Percentiles rank a stretch among this genome's conserved stretches.
These are phyloP conservation scores for Neurospora sublineolata DNA, from an alignment of 495 filamentous ascomycete species.

Conservation along the genomic window DNA sequence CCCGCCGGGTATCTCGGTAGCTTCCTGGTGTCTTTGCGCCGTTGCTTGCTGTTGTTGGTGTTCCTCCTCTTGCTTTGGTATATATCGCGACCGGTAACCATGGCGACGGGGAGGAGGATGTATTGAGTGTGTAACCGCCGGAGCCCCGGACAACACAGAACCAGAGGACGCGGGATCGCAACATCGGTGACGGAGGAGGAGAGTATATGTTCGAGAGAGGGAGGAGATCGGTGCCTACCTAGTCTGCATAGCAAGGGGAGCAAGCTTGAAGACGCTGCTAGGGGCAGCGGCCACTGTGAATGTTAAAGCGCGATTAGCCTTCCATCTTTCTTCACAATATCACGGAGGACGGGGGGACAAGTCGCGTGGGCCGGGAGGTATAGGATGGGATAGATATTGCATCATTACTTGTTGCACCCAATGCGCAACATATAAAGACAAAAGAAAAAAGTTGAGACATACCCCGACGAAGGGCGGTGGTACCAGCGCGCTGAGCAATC, in stretches of 20 bases:
- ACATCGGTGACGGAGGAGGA: neutral
- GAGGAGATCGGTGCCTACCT: slow-evolving; percentile 12
- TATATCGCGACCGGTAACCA: neutral
- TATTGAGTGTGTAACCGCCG: neutral
- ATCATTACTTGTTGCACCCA: neutral
- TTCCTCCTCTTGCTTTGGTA: neutral
- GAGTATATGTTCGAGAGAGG: neutral
- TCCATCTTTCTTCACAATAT: neutral
- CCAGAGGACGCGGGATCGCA: neutral
- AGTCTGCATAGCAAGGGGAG: slow-evolving; percentile 10
- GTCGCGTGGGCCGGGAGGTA: neutral
- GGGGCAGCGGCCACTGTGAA: slow-evolving; percentile 17
- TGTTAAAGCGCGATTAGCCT: slow-evolving; percentile 5
- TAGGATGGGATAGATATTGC: neutral
- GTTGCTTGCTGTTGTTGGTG: neutral
- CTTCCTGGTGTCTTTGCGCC: neutral
- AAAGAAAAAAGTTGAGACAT: slow-evolving; percentile 1
- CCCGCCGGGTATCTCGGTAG: neutral
- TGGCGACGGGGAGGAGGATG: neutral
- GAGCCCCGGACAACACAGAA: neutral
- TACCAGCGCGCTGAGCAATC: slow-evolving; percentile 26
- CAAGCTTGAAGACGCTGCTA: slow-evolving; percentile 19
- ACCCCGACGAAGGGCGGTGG: slow-evolving; percentile 29
- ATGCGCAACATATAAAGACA: neutral
- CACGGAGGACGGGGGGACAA: neutral